Conservation (phyloP, 129 eudicot species). For the Saussurea involucrata region DNA sequence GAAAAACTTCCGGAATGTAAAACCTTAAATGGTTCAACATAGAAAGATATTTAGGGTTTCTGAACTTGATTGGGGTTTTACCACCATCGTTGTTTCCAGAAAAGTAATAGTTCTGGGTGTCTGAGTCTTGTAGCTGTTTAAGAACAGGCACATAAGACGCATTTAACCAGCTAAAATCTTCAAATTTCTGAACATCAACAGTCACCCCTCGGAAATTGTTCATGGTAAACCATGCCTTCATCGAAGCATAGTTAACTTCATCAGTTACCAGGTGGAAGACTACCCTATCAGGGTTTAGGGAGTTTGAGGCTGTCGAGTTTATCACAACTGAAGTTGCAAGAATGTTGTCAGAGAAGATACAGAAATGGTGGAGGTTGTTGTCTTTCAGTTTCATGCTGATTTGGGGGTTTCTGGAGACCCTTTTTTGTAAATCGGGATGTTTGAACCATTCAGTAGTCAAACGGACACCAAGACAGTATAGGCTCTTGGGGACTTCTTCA, state of each 20-base stretch:
- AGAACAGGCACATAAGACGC: slow-evolving; percentile 50
- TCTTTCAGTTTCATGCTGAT: slow-evolving; percentile 30
- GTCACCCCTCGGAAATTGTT: slow-evolving; percentile 41
- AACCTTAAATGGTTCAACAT: slow-evolving; percentile 58
- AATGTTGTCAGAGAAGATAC: slow-evolving; percentile 55
- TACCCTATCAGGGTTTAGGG: slow-evolving; percentile 33
- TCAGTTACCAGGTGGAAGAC: slow-evolving; percentile 62
- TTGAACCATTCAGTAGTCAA: slow-evolving; percentile 46
- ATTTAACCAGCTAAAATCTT: slow-evolving; percentile 50
- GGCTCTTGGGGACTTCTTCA: slow-evolving; percentile 51
- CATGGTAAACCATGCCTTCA: slow-evolving; percentile 55
- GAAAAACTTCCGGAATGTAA: slow-evolving; percentile 59
- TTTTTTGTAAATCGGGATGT: slow-evolving; percentile 20
- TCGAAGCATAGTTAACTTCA: slow-evolving; percentile 45
- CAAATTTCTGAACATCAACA: slow-evolving; percentile 49
- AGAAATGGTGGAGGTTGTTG: slow-evolving; percentile 51
- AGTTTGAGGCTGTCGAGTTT: slow-evolving; percentile 44
- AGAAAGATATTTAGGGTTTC: slow-evolving; percentile 57
- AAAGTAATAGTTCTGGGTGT: slow-evolving; percentile 49
- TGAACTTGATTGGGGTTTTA: slow-evolving; percentile 44
- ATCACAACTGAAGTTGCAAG: slow-evolving; percentile 59
- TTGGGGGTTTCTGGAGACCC: not conserved
- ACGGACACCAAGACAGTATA: slow-evolving; percentile 50
- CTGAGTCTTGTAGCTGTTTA: slow-evolving; percentile 46
- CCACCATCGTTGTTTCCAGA: slow-evolving; percentile 44